Evolutionary conservation across 1,139 yeast species (phyloP).

Genomic region (Geotrichum candidum): DNA sequence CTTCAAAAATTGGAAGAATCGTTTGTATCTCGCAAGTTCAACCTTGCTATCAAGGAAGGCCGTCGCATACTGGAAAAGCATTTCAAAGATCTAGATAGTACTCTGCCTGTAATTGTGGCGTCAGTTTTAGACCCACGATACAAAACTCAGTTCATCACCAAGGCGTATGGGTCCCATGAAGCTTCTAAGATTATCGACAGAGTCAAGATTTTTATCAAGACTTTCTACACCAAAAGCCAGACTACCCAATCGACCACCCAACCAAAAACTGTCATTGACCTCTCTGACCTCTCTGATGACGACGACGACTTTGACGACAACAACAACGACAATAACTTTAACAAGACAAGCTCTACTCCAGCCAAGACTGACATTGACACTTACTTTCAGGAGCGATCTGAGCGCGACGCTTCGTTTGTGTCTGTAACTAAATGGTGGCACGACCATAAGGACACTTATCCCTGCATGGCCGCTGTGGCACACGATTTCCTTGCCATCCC

Average conservation of each 20-base stretch:
- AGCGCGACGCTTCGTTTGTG: neutral
- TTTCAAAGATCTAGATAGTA: neutral
- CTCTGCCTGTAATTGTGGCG: neutral
- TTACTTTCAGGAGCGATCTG: neutral
- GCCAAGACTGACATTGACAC: neutral
- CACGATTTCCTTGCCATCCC: neutral
- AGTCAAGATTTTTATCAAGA: neutral
- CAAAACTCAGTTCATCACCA: neutral
- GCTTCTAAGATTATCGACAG: neutral
- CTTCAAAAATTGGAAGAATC: neutral
- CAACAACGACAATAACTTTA: neutral
- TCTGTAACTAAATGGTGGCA: neutral
- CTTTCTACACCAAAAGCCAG: neutral
- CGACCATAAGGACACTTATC: neutral
- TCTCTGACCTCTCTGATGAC: neutral
- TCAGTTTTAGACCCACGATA: neutral
- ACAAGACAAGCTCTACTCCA: neutral
- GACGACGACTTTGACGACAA: neutral
- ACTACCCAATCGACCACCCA: neutral
- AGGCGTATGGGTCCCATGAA: neutral
- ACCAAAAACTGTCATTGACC: neutral
- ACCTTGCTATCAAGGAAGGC: neutral
- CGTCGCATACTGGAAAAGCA: neutral
- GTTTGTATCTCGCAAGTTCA: neutral
- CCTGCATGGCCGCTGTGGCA: neutral